Conservation (phyloP, 192 early-diverging fungal species). For the Coemansia sp. region DNA sequence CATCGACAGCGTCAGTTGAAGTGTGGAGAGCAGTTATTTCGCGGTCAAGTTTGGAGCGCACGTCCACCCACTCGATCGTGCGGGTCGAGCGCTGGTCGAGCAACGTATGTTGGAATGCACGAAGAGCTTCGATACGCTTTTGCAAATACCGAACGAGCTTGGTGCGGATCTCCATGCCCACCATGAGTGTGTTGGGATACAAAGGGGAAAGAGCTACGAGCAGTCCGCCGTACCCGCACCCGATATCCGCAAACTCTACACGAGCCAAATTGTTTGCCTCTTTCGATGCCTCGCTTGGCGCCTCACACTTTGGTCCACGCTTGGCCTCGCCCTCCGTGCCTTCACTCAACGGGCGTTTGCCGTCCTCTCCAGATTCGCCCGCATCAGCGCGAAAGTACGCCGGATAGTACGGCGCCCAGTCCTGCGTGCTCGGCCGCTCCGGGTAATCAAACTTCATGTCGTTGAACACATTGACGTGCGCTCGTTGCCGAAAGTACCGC, state of each 20-base stretch:
- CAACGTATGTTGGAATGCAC: constrained; percentile 59
- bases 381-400: constrained; percentile 37
- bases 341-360: constrained; percentile 13
- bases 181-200: constrained; percentile 88
- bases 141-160: constrained; percentile 94
- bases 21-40: constrained; percentile 33
- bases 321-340: constrained; percentile 11
- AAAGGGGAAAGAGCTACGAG: constrained; percentile 84
- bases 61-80: constrained; percentile 44
- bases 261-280: constrained; percentile 3
- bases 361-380: not conserved
- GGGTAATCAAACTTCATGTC: constrained; percentile 93
- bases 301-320: constrained; percentile 22
- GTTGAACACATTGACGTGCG: constrained; percentile 96
- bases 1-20: constrained; percentile 7
- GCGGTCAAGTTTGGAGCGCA: constrained; percentile 44
- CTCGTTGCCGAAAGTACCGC: constrained; percentile 81
- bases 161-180: constrained; percentile 98
- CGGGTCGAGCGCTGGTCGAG: constrained; percentile 2
- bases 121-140: constrained; percentile 83
- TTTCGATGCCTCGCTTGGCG: not conserved
- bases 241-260: constrained; percentile 97
- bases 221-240: constrained; percentile 97
- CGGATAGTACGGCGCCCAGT: constrained; percentile 91
- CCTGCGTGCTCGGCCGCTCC: constrained; percentile 74